phyloP scores from a whole-genome alignment of 805 yeast genomes.

The Spathaspora girioi region DNA sequence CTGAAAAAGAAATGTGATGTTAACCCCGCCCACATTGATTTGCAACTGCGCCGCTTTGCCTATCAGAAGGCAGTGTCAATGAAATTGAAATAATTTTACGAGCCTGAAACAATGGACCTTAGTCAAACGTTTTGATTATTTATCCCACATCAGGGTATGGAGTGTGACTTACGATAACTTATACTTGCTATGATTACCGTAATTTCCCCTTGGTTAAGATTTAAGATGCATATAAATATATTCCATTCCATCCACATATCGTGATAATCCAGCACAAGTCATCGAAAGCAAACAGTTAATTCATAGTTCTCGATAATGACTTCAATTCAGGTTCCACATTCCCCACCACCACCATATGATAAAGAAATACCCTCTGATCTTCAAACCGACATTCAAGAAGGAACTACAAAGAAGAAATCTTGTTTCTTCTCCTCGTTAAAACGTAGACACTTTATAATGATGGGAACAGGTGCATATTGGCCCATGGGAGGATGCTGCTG shows the following conservation, averaged over 20 bases:
- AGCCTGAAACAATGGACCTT: no score
- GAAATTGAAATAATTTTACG: no score
- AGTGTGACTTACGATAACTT: no score
- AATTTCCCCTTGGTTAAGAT: no score
- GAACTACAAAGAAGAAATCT: not conserved
- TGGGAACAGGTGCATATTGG: not conserved
- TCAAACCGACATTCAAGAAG: not conserved
- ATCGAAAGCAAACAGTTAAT: no score
- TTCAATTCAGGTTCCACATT: not conserved
- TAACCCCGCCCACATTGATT: no score
- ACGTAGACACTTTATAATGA: not conserved
- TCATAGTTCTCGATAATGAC: not conserved
- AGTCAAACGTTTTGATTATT: no score
- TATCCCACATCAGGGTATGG: no score
- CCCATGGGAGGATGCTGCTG: not conserved
- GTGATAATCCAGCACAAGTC: not conserved
- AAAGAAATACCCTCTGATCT: not conserved
- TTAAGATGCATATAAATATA: no score
- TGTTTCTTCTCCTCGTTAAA: not conserved
- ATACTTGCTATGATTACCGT: no score
- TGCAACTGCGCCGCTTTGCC: not conserved
- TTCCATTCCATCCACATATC: no score
- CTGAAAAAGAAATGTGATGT: not conserved
- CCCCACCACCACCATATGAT: not conserved
- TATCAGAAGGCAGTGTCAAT: no score